Percentiles rank a stretch among this genome's conserved stretches.
Conservation (phyloP, 768 basidiomycete genomes). For the Lactarius tabidus region DNA sequence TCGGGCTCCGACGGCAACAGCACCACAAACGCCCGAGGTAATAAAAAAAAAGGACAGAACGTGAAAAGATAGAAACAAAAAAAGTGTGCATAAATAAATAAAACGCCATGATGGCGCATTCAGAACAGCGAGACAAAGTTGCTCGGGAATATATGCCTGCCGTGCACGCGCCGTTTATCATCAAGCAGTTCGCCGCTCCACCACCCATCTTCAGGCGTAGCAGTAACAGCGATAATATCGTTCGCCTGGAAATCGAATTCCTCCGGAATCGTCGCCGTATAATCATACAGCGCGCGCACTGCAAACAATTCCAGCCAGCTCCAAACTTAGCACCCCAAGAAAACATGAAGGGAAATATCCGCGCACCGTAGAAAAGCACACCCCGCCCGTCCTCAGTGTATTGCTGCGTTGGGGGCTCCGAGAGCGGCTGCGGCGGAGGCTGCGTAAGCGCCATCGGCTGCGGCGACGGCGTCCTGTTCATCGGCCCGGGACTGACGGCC, state of each 20-base stretch:
- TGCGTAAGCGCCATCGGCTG: slow-evolving; percentile 34
- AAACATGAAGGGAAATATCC: too few relatives aligned
- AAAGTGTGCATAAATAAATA: slow-evolving; percentile 3
- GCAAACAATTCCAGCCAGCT: slow-evolving; percentile 5
- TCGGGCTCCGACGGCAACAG: neutral
- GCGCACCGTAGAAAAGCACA: slow-evolving; percentile 85
- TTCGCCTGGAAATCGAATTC: slow-evolving; percentile 96
- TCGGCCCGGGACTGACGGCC: slow-evolving; percentile 39
- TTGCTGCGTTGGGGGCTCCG: slow-evolving; percentile 57
- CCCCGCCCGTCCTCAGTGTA: slow-evolving; percentile 78
- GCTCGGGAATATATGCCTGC: slow-evolving; percentile 80
- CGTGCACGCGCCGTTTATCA: slow-evolving; percentile 63
- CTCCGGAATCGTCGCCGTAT: slow-evolving; percentile 77
- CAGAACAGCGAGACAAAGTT: slow-evolving; percentile 83
- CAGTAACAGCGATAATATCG: slow-evolving; percentile 93
- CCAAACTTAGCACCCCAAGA: slow-evolving; percentile 6
- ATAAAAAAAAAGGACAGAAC: neutral
- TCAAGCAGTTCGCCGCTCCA: slow-evolving; percentile 91
- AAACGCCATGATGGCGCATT: neutral
- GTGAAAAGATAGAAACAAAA: neutral
- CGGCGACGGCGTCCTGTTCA: slow-evolving; percentile 50
- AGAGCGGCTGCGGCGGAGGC: slow-evolving; percentile 17
- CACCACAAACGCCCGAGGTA: neutral
- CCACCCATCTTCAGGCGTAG: slow-evolving; percentile 96
- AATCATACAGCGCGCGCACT: slow-evolving; percentile 92